These are phyloP conservation scores for Spathaspora arborariae DNA, from an alignment of 805 yeast genomes.

Conservation along the genomic window DNA sequence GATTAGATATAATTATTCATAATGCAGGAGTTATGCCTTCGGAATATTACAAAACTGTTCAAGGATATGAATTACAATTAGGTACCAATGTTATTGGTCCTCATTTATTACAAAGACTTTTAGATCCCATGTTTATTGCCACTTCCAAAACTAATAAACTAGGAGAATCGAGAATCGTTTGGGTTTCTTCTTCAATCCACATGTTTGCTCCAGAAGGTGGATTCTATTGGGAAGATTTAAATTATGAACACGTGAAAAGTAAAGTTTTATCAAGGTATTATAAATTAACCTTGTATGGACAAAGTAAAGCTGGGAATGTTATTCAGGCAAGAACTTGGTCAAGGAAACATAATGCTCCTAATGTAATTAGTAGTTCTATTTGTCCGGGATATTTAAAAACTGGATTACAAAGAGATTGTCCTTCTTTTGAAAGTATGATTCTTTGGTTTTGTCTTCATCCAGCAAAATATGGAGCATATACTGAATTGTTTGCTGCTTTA, in stretches of 20 bases:
- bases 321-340: slow-evolving; percentile 36
- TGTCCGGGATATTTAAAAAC: slow-evolving; percentile 41
- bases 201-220: slow-evolving; percentile 24
- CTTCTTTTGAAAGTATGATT: not conserved
- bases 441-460: slow-evolving; percentile 14
- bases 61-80: slow-evolving; percentile 36
- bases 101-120: slow-evolving; percentile 8
- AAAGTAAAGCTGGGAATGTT: slow-evolving; percentile 40
- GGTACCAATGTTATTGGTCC: slow-evolving; percentile 23
- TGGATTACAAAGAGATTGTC: slow-evolving; percentile 26
- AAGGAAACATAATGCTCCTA: slow-evolving; percentile 18
- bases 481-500: slow-evolving; percentile 40
- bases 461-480: slow-evolving; percentile 37
- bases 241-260: slow-evolving; percentile 13
- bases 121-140: slow-evolving; percentile 12
- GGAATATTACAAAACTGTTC: slow-evolving; percentile 17
- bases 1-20: slow-evolving; percentile 20
- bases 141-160: slow-evolving; percentile 18
- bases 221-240: slow-evolving; percentile 31
- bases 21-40: slow-evolving; percentile 29
- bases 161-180: slow-evolving; percentile 32
- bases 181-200: slow-evolving; percentile 42
- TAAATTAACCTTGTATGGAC: slow-evolving; percentile 29
- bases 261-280: not conserved
- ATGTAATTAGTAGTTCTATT: slow-evolving; percentile 29